These are phyloP conservation scores for Populus ilicifolia DNA, from an alignment of 345 rosid genomes.

Conservation along the genomic window DNA sequence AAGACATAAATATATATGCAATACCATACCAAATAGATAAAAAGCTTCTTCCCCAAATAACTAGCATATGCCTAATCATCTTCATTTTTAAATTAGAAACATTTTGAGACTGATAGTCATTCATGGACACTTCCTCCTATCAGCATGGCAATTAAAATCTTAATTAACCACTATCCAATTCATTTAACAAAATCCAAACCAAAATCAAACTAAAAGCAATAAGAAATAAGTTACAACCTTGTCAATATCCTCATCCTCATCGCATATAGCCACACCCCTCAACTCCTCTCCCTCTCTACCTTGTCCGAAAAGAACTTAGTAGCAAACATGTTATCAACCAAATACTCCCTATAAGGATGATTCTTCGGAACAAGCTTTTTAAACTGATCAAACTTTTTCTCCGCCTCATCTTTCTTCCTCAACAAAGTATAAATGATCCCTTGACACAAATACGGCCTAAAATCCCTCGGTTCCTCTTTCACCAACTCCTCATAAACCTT, in stretches of 20 bases:
- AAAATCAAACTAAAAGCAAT: neutral
- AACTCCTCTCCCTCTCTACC: constrained; percentile 20
- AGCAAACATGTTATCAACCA: constrained; percentile 69
- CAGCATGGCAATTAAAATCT: neutral
- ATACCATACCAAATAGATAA: neutral
- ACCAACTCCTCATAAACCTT: constrained; percentile 71
- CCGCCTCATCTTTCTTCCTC: constrained; percentile 78
- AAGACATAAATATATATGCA: neutral
- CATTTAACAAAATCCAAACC: neutral
- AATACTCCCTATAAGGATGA: constrained; percentile 82
- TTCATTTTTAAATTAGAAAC: neutral
- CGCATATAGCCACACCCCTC: neutral
- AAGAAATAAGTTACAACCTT: neutral
- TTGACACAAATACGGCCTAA: constrained; percentile 84
- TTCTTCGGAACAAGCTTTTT: constrained; percentile 72
- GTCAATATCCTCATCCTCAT: neutral
- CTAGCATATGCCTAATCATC: neutral
- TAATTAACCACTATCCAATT: neutral
- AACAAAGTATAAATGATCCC: constrained; percentile 74
- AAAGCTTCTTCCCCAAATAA: neutral
- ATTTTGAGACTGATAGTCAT: neutral
- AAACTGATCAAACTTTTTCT: constrained; percentile 75
- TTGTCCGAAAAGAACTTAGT: constrained; percentile 60
- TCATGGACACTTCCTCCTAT: neutral
- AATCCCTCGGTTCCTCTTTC: constrained; percentile 90